Base-by-base conservation (phyloP, 169 alveolate species). In the Plasmodium chabaudi region DNA sequence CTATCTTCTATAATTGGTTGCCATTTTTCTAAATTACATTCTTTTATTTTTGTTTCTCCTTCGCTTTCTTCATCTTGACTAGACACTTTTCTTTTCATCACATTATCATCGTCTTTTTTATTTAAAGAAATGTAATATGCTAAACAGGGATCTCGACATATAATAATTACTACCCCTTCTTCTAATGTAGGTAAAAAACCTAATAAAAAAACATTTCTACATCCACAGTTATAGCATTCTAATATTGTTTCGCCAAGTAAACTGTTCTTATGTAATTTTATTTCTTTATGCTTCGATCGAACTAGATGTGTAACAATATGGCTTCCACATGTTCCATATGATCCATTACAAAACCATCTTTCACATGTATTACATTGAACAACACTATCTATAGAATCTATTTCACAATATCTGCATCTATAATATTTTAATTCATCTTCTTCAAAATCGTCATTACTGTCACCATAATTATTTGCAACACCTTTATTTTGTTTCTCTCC, bases 221-320 rank as follows among this genome's bases (percentile, higher is more conserved):
- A 79, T n/a, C 93, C 90, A 72, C 98, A 95, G 21, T 88, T 72
- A 64, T 92, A 95, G 82, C 98, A 95, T 72, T 95, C 97, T n/a
- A 95, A 84, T n/a, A 67, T 44, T 7, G 95, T 87, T 19, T 94
- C 98, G n/a, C 96, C 97, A 23, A 95, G 69, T 7, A 94, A 73
- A 7, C 96, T 89, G n/a, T 92, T 94, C n/a, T 94, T 93, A 46
- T 95, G 97, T 44, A 96, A 51, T 19, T 65, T 61, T 17, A 96
- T 93, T 77, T 94, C 95, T 69, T 93, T 94, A 73, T 96, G 98
- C 39, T 88, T 94, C 12, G 97, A 75, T 73, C 94, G 93, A 23
- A 95, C 97, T 75, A 93, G 46, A 68, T 96, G 98, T 19, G 92
- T 82, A 25, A 96, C 86, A 21, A 95, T 94, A 55, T 96, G 98